Conservation (phyloP, 1,284 basidiomycete species). For the Phellinidium pouzarii region DNA sequence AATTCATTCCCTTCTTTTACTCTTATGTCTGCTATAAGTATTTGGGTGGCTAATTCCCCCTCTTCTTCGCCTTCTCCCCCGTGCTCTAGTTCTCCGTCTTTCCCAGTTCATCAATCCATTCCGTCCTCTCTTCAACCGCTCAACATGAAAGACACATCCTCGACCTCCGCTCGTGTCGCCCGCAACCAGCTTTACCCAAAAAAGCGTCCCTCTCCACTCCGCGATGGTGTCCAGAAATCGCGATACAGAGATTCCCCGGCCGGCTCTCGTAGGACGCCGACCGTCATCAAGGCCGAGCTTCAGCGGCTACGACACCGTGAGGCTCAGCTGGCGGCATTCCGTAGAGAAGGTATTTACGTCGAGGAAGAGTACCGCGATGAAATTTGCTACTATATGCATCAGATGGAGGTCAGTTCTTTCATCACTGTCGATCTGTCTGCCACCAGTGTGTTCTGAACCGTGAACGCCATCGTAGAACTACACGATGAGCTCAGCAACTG, state of each 20-base stretch:
- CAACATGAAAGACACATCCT: constrained; percentile 71
- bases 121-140: constrained; percentile 25
- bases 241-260: constrained; percentile 47
- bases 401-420: constrained; percentile 83
- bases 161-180: constrained; percentile 47
- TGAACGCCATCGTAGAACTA: constrained; percentile 44
- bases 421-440: neutral
- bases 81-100: constrained; percentile 14
- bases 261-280: constrained; percentile 52
- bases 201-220: constrained; percentile 69
- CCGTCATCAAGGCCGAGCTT: constrained; percentile 51
- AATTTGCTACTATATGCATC: constrained; percentile 88
- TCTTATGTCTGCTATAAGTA: constrained; percentile 16
- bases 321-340: constrained; percentile 56
- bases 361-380: constrained; percentile 97
- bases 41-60: constrained; percentile 18
- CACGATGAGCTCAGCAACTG: constrained; percentile 84
- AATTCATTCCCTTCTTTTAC: constrained; percentile 6
- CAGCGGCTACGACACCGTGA: constrained; percentile 62
- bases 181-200: constrained; percentile 66
- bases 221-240: constrained; percentile 58
- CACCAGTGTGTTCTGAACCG: constrained; percentile 5
- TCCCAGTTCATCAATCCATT: constrained; percentile 25
- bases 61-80: constrained; percentile 13
- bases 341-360: constrained; percentile 61